A percentile compares a stretch with the other conserved stretches of the same genome.
These are phyloP conservation scores for Mortierella sp. DNA, from an alignment of 371 early-diverging fungal species.

Conservation along the genomic window DNA sequence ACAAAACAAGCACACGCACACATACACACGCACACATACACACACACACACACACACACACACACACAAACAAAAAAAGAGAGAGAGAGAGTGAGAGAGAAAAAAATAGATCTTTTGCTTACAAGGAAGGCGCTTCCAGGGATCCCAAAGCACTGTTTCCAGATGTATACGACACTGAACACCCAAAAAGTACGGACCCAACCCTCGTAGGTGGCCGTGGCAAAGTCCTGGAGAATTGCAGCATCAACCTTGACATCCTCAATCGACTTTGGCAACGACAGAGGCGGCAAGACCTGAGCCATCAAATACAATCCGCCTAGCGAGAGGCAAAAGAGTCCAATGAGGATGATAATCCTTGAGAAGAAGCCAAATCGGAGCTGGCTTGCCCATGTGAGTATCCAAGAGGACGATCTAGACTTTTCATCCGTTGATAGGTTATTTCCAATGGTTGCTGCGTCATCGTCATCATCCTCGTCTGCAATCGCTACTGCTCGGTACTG, in stretches of 20 bases:
- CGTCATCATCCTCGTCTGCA: background rate
- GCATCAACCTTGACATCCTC: slow-evolving; percentile 55
- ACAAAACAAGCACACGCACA: too few relatives aligned
- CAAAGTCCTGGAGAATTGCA: slow-evolving; percentile 47
- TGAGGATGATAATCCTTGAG: slow-evolving; percentile 37
- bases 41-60: background rate
- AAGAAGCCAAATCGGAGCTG: slow-evolving; percentile 35
- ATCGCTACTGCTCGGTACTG: slow-evolving; percentile 23
- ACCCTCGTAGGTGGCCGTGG: slow-evolving; percentile 49
- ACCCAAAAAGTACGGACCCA: slow-evolving; percentile 53
- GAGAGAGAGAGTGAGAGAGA: background rate
- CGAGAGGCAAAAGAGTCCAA: slow-evolving; percentile 40
- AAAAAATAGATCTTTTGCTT: slow-evolving; percentile 15
- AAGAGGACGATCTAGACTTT: background rate
- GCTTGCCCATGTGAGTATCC: background rate
- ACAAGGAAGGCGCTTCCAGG: slow-evolving; percentile 56
- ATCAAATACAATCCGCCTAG: slow-evolving; percentile 40
- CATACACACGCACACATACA: too few relatives aligned
- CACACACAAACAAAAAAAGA: background rate
- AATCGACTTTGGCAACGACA: slow-evolving; percentile 54
- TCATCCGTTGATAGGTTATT: background rate
- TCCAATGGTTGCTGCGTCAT: background rate
- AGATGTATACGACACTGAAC: slow-evolving; percentile 52
- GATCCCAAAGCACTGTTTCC: slow-evolving; percentile 56
- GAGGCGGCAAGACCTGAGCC: slow-evolving; percentile 43